Percentiles rank a stretch among this genome's conserved stretches.
phyloP scores from a whole-genome alignment of 1,139 yeast genomes.

The Debaryomycetaceae sp. region DNA sequence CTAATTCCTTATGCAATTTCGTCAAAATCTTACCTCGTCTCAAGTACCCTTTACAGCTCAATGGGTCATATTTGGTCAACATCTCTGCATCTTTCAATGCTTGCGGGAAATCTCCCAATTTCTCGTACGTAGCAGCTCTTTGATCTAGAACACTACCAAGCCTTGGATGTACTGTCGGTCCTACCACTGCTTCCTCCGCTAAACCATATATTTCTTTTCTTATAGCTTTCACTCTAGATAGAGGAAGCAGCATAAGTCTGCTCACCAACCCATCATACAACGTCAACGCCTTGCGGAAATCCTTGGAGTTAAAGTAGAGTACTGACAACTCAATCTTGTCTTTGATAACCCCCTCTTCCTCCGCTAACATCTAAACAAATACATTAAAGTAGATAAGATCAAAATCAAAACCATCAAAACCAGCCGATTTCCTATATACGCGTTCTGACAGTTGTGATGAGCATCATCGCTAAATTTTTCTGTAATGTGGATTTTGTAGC shows the following conservation, averaged over 20 bases:
- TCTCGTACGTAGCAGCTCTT: constrained; percentile 60
- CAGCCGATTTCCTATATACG: constrained; percentile 1
- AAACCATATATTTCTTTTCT: constrained; percentile 18
- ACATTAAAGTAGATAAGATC: neutral
- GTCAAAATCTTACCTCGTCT: constrained; percentile 47
- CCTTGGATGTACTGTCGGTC: constrained; percentile 25
- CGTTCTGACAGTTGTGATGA: too few species aligned
- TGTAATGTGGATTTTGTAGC: too few species aligned
- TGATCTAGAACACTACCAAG: constrained; percentile 38
- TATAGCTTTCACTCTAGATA: constrained; percentile 13
- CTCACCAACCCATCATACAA: constrained; percentile 18
- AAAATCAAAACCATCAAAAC: too few species aligned
- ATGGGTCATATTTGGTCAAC: constrained; percentile 47
- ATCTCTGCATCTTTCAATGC: constrained; percentile 47
- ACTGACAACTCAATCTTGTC: constrained; percentile 32
- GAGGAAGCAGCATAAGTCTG: constrained; percentile 14
- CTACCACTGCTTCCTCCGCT: constrained; percentile 24
- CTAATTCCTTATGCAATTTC: constrained; percentile 24
- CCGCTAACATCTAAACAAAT: neutral
- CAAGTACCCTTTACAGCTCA: constrained; percentile 58
- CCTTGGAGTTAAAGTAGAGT: constrained; percentile 28
- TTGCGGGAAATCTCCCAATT: constrained; percentile 32
- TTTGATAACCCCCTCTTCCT: constrained; percentile 15
- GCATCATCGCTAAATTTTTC: too few species aligned
- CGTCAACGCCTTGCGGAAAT: constrained; percentile 27